A percentile compares a stretch with the other conserved stretches of the same genome.
Conservation (phyloP, 331 rosid genomes). For the Malus hybrid region DNA sequence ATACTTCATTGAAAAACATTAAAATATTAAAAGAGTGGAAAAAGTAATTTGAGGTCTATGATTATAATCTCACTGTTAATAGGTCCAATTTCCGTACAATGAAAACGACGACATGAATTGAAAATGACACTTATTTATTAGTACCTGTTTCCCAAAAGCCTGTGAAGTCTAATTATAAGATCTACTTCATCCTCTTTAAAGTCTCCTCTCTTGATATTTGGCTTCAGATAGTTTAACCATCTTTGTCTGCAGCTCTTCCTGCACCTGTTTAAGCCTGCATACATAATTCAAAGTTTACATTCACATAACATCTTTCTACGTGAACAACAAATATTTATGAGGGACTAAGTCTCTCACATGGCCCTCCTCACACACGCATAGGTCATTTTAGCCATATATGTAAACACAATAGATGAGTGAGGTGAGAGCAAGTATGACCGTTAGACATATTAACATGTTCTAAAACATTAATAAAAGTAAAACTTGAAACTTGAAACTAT, state of each 20-base stretch:
- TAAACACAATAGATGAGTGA: no score
- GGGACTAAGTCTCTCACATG: no score
- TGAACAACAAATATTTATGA: no score
- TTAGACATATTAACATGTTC: background rate
- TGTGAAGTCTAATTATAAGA: background rate
- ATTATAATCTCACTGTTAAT: no score
- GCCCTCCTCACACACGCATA: no score
- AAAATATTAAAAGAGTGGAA: no score
- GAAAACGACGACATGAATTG: no score
- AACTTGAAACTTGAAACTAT: background rate
- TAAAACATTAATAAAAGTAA: background rate
- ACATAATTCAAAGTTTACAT: background rate
- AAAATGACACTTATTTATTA: background rate
- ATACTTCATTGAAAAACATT: no score
- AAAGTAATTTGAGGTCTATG: no score
- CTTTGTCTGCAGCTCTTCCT: background rate
- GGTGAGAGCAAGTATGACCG: background rate
- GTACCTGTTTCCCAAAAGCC: conserved; percentile 33
- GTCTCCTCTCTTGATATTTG: background rate
- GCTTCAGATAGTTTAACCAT: background rate
- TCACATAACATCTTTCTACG: background rate
- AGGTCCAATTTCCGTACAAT: no score
- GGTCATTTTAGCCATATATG: no score
- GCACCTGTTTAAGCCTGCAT: background rate
- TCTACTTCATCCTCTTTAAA: background rate